phyloP scores from a whole-genome alignment of 2,329 filamentous ascomycete species.

The Pestalotiopsis sp. region DNA sequence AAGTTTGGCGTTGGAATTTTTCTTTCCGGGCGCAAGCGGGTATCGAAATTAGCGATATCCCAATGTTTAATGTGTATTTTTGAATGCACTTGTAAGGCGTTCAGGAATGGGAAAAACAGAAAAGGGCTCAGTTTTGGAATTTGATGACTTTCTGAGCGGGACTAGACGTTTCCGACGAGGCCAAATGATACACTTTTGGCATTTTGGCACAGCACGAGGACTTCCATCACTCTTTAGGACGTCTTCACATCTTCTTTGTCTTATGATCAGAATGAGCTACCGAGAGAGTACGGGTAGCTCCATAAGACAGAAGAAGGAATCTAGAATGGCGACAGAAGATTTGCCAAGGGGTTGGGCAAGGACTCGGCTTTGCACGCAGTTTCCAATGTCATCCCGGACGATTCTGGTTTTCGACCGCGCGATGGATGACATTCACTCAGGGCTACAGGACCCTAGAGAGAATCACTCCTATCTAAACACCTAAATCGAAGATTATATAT shows the following conservation, averaged over 20 bases:
- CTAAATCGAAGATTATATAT: neutral
- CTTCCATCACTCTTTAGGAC: slow-evolving; percentile 8
- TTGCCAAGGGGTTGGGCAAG: neutral
- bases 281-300: neutral
- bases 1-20: neutral
- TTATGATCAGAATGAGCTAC: neutral
- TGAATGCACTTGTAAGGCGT: neutral
- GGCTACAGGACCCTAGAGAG: slow-evolving; percentile 10
- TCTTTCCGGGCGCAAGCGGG: neutral
- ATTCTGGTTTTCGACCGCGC: neutral
- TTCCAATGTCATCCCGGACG: slow-evolving; percentile 3
- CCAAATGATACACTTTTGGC: slow-evolving; percentile 1
- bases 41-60: neutral
- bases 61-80: slow-evolving; percentile 14
- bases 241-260: slow-evolving; percentile 5
- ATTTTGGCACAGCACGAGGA: neutral
- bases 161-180: neutral
- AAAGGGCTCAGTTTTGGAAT: neutral
- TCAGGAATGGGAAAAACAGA: neutral
- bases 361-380: slow-evolving; percentile 1
- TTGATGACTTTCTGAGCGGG: neutral
- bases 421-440: slow-evolving; percentile 10
- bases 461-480: slow-evolving; percentile 13
- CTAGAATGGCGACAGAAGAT: slow-evolving; percentile 4
- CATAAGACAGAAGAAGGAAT: slow-evolving; percentile 6